Evolutionary conservation across 2,329 filamentous ascomycete genomes (phyloP).

Genomic region (Tolypocladium sp.): DNA sequence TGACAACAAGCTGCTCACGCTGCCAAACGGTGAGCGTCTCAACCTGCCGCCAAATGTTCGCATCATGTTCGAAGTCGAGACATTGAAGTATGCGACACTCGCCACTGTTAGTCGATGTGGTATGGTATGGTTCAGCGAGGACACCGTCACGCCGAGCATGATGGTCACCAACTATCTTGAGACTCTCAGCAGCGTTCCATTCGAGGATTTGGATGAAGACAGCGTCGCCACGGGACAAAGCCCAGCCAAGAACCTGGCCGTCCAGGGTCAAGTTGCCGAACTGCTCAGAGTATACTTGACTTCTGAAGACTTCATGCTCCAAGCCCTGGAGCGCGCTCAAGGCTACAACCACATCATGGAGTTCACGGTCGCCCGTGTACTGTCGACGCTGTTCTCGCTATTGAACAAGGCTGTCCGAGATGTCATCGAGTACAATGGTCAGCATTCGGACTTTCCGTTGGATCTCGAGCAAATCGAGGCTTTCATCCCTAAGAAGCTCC

Average conservation of each 20-base stretch:
- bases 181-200: slow-evolving; percentile 69
- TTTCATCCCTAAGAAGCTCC: slow-evolving; percentile 86
- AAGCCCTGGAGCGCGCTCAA: slow-evolving; percentile 66
- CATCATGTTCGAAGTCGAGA: slow-evolving; percentile 99
- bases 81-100: slow-evolving; percentile 89
- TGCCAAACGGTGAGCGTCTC: slow-evolving; percentile 96
- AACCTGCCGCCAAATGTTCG: slow-evolving; percentile 90
- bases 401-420: slow-evolving; percentile 90
- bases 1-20: slow-evolving; percentile 94
- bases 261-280: slow-evolving; percentile 72
- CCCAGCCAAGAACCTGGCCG: slow-evolving; percentile 67
- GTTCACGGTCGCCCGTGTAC: slow-evolving; percentile 80
- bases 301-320: slow-evolving; percentile 70
- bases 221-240: slow-evolving; percentile 66
- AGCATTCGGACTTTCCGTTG: slow-evolving; percentile 88
- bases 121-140: slow-evolving; percentile 99
- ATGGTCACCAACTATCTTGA: slow-evolving; percentile 89
- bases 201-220: slow-evolving; percentile 95
- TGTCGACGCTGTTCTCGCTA: slow-evolving; percentile 90
- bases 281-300: slow-evolving; percentile 68
- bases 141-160: slow-evolving; percentile 88
- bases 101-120: slow-evolving; percentile 99
- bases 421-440: slow-evolving; percentile 89
- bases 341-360: slow-evolving; percentile 96
- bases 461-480: slow-evolving; percentile 83